phyloP scores from a whole-genome alignment of 495 filamentous ascomycete genomes.

The Neurospora intermedia region DNA sequence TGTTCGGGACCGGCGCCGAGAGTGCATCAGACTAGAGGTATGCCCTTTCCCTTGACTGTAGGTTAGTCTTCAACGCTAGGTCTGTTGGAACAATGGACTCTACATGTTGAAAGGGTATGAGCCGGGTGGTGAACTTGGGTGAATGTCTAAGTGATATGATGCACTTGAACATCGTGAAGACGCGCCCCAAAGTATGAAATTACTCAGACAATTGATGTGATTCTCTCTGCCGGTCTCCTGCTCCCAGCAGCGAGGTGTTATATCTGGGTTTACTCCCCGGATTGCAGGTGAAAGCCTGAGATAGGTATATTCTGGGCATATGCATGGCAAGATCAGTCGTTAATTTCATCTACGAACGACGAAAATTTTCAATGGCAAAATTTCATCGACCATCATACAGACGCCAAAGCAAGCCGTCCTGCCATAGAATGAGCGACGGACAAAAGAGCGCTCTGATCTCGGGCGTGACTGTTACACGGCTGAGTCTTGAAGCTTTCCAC shows the following conservation, averaged over 20 bases:
- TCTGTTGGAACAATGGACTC: neutral
- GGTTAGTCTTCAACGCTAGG: neutral
- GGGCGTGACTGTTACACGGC: neutral
- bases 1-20: neutral
- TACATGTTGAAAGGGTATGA: neutral
- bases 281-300: neutral
- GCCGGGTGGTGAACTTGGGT: neutral
- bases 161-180: neutral
- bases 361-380: neutral
- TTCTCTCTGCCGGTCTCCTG: neutral
- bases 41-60: neutral
- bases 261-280: neutral
- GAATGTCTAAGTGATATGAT: neutral
- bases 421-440: neutral
- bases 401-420: neutral
- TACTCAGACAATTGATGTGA: neutral
- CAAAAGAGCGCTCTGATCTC: neutral
- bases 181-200: neutral
- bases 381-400: neutral
- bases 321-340: neutral
- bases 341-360: neutral
- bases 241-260: neutral
- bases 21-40: neutral
- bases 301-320: neutral
- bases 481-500: neutral